Percentiles rank a stretch among this genome's conserved stretches.
Evolutionary conservation across 2,329 filamentous ascomycete species (phyloP).

Genomic region (Clathrospora elynae): DNA sequence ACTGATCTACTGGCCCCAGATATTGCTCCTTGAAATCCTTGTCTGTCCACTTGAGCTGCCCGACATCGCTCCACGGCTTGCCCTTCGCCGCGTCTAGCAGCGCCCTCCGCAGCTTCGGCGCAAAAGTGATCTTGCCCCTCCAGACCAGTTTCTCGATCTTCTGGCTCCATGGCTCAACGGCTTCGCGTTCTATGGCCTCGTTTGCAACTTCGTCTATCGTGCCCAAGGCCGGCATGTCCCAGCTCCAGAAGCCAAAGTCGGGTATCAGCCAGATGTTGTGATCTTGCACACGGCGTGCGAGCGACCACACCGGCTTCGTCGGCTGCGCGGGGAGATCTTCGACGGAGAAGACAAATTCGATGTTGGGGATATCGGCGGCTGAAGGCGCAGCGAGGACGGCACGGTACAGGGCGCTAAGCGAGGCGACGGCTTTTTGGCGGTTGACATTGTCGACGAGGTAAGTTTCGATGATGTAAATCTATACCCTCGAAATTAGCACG

Average conservation of each 20-base stretch:
- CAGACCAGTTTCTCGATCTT: slow-evolving; percentile 44
- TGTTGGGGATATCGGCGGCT: slow-evolving; percentile 35
- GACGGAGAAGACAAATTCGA: slow-evolving; percentile 43
- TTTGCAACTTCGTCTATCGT: slow-evolving; percentile 36
- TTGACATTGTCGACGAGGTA: slow-evolving; percentile 44
- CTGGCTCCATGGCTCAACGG: slow-evolving; percentile 37
- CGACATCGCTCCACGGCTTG: slow-evolving; percentile 43
- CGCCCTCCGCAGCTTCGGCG: slow-evolving; percentile 38
- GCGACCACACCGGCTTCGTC: slow-evolving; percentile 38
- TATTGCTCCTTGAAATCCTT: slow-evolving; percentile 48
- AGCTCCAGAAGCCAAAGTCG: slow-evolving; percentile 46
- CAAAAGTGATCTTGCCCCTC: slow-evolving; percentile 41
- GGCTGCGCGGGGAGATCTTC: slow-evolving; percentile 42
- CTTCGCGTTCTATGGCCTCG: slow-evolving; percentile 35
- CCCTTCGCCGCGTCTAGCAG: slow-evolving; percentile 37
- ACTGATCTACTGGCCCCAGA: slow-evolving; percentile 59
- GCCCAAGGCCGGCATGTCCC: slow-evolving; percentile 43
- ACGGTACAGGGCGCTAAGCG: slow-evolving; percentile 39
- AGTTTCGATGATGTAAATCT: slow-evolving; percentile 43
- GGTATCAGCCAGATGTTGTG: slow-evolving; percentile 44
- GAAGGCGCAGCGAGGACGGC: slow-evolving; percentile 33
- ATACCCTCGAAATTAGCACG: slow-evolving; percentile 8
- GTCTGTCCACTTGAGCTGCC: slow-evolving; percentile 37
- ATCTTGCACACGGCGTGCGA: slow-evolving; percentile 40
- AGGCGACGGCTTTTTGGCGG: slow-evolving; percentile 40